Conservation (phyloP, 83 land plant genomes). For the Isoetes engelmannii region DNA sequence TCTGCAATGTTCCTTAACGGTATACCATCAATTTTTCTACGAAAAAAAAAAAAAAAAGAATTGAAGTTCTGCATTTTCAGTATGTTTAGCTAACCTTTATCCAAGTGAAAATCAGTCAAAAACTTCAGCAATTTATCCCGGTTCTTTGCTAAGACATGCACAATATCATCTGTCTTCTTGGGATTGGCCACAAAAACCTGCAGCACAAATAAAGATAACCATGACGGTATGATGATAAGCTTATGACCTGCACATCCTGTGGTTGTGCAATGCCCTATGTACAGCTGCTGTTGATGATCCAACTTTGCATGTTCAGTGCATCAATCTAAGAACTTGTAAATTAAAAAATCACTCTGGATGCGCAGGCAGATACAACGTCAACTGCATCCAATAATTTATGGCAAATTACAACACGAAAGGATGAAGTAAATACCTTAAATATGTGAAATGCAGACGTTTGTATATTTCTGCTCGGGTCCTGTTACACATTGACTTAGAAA, state of each 20-base stretch:
- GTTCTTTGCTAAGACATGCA: constrained; percentile 61
- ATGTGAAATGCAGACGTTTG: constrained; percentile 88
- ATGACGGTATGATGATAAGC: background rate
- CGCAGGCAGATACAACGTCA: no score
- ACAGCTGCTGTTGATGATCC: no score
- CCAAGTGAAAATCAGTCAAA: constrained; percentile 57
- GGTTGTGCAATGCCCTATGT: no score
- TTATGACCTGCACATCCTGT: no score
- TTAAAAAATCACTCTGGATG: no score
- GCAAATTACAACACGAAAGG: background rate
- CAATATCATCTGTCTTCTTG: constrained; percentile 62
- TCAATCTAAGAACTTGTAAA: no score
- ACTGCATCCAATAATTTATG: no score
- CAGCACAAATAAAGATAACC: background rate
- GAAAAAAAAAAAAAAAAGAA: no score
- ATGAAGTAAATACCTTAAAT: constrained; percentile 54
- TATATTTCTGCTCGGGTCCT: constrained; percentile 95
- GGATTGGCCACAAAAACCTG: constrained; percentile 99
- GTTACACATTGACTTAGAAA: background rate
- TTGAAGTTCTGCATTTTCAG: no score
- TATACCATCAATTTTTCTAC: no score
- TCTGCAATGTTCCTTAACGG: constrained; percentile 32
- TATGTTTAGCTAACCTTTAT: constrained; percentile 47
- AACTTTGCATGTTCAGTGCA: no score
- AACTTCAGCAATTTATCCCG: constrained; percentile 54